Percentiles rank a stretch among this genome's conserved stretches.
Conservation (phyloP, 495 filamentous ascomycete genomes). For the Xylaria intraflava region DNA sequence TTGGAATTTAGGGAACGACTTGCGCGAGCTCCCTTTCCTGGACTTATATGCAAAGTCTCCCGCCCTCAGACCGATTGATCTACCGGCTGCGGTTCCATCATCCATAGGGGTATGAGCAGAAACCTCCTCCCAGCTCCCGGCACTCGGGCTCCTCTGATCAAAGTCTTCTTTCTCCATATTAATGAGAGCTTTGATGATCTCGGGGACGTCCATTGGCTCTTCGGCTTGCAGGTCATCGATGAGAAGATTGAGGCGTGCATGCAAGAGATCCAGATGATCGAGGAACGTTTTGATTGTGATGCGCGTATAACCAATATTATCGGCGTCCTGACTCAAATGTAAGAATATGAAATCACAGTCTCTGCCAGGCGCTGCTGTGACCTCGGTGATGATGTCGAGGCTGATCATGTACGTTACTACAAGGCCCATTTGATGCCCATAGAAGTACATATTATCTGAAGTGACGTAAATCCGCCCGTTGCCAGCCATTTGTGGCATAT, state of each 20-base stretch:
- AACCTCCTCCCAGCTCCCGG: slow-evolving; percentile 92
- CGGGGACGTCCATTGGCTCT: slow-evolving; percentile 48
- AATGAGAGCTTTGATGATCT: slow-evolving; percentile 41
- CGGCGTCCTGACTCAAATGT: slow-evolving; percentile 61
- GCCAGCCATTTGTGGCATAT: slow-evolving; percentile 33
- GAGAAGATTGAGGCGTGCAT: slow-evolving; percentile 75
- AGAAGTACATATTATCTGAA: slow-evolving; percentile 81
- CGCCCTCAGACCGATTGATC: slow-evolving; percentile 35
- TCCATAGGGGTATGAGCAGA: slow-evolving; percentile 58
- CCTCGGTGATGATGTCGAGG: slow-evolving; percentile 71
- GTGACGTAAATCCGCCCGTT: slow-evolving; percentile 87
- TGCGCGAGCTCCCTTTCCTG: slow-evolving; percentile 44
- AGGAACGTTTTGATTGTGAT: slow-evolving; percentile 89
- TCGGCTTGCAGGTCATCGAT: slow-evolving; percentile 67
- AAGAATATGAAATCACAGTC: slow-evolving; percentile 93
- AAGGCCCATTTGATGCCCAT: slow-evolving; percentile 88
- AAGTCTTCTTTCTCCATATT: slow-evolving; percentile 57
- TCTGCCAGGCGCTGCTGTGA: slow-evolving; percentile 80
- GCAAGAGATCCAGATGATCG: slow-evolving; percentile 74
- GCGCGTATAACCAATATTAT: slow-evolving; percentile 57
- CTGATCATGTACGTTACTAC: slow-evolving; percentile 71
- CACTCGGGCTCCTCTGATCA: slow-evolving; percentile 57
- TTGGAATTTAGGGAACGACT: slow-evolving; percentile 67
- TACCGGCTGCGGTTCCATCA: slow-evolving; percentile 40
- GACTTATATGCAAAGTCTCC: slow-evolving; percentile 57